Evolutionary conservation across 1,284 basidiomycete species (phyloP).

Genomic region (Rhodotorula sp.): DNA sequence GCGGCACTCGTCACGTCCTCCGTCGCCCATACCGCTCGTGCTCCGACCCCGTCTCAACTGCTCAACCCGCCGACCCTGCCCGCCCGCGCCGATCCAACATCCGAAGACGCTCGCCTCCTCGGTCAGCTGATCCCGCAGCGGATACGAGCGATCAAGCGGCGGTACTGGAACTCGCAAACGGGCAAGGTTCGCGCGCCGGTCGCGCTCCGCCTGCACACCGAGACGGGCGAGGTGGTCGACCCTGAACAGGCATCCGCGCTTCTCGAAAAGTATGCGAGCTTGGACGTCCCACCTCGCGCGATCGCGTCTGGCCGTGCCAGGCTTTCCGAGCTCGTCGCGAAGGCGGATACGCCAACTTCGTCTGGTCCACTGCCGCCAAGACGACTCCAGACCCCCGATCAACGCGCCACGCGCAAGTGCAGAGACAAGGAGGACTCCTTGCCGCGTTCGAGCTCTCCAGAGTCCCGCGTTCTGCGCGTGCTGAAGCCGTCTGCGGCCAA

Average conservation of each 20-base stretch:
- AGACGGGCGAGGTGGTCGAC: neutral
- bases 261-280: neutral
- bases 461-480: neutral
- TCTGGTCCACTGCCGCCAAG: constrained; percentile 22
- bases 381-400: constrained; percentile 10
- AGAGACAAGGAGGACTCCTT: neutral
- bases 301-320: neutral
- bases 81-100: constrained; percentile 58
- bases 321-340: constrained; percentile 14
- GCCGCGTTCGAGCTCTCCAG: too few species aligned
- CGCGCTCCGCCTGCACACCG: constrained; percentile 4
- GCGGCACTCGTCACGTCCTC: constrained; percentile 60
- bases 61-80: constrained; percentile 60
- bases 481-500: constrained; percentile 4
- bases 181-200: constrained; percentile 53
- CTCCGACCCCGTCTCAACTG: constrained; percentile 54
- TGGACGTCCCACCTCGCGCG: neutral
- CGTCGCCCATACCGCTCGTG: constrained; percentile 56
- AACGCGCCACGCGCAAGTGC: neutral
- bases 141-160: constrained; percentile 68
- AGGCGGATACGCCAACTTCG: neutral
- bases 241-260: neutral
- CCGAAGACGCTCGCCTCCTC: constrained; percentile 61
- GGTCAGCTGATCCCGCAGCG: constrained; percentile 69
- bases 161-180: constrained; percentile 61